Conservation (phyloP, 306 rosid species). For the Dryas drummondii region DNA sequence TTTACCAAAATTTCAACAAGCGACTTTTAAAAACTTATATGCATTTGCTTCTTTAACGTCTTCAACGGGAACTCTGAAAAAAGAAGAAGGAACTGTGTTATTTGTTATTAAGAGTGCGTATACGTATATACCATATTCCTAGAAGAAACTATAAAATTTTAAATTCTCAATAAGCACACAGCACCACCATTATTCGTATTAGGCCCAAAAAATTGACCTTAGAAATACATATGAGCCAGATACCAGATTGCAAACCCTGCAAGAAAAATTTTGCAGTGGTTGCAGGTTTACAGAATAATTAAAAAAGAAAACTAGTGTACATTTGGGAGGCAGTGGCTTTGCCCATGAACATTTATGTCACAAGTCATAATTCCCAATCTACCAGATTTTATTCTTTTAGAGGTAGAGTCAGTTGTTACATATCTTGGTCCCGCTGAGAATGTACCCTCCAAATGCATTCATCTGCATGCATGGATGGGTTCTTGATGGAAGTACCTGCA, state of each 20-base stretch:
- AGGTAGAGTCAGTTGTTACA: conserved; percentile 38
- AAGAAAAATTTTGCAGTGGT: not conserved
- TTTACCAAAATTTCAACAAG: too few relatives aligned
- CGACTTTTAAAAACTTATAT: too few relatives aligned
- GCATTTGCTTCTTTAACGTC: too few relatives aligned
- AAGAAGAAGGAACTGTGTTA: too few relatives aligned
- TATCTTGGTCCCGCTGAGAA: conserved; percentile 85
- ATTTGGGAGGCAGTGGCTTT: not conserved
- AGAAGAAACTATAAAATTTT: not conserved
- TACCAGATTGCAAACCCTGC: conserved; percentile 21
- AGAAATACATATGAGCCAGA: not conserved
- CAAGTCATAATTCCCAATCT: not conserved
- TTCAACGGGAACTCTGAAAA: too few relatives aligned
- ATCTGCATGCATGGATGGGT: conserved; percentile 93
- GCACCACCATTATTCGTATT: not conserved
- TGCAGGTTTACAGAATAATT: conserved; percentile 19
- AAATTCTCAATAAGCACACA: not conserved
- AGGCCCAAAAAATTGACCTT: not conserved
- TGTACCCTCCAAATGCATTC: conserved; percentile 88
- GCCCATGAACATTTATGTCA: not conserved
- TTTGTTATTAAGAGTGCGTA: too few relatives aligned
- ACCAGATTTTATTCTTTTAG: not conserved
- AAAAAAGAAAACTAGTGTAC: conserved; percentile 1
- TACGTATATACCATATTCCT: too few relatives aligned
- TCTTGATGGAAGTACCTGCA: conserved; percentile 94